Evolutionary conservation across 805 yeast species (phyloP), one percentile per base, ranked within the genome.

Genomic region (Candida dendrica): DNA sequence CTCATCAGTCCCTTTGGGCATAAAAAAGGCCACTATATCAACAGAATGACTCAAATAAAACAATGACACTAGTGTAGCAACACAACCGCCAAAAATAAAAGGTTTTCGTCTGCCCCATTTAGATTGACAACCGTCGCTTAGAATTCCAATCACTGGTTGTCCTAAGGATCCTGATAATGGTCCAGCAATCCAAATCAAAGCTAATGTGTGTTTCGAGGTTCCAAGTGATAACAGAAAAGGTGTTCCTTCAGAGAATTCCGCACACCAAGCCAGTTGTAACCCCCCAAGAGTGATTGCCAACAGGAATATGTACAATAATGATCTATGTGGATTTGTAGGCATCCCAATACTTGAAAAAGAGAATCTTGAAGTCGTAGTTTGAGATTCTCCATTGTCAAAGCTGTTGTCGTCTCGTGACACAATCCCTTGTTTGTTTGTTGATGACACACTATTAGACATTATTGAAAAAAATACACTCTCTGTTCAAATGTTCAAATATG

Each of bases 111-210:
- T 63, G 3, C 85, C 85, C 42, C 59, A 56, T 27, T 50, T 53
- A 37, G 62, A 53, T 42, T 64, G 59, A 31, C 74, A 70, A 42
- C 69, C 68, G 53, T 80, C 86, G 44, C 81, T 74, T 36, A 75
- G 51, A 7, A 75, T 63, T 0, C 86, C 86, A 33, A 79, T 73
- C 4, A 79, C 62, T 0, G 86, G 86, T 56, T 79, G 85, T 0
- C 82, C 82, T 18, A 79, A 47, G 1, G 80, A 68, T 1, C 85
- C 85, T 13, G 81, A 72, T 14, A 78, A 50, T 1, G 86, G 85
- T 2, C 85, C 84, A 1, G 84, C 83, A 18, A 79, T 68, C 86
- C 85, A 79, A 4, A 79, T 71, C 37, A 79, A 59, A 6, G 82
- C 77, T 49, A 79, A 56, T 1, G 68, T 50, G 18, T 74, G 69